A percentile compares a stretch with the other conserved stretches of the same genome.
Evolutionary conservation across 1,284 basidiomycete species (phyloP).

Genomic region (Cutaneotrichosporon sp.): DNA sequence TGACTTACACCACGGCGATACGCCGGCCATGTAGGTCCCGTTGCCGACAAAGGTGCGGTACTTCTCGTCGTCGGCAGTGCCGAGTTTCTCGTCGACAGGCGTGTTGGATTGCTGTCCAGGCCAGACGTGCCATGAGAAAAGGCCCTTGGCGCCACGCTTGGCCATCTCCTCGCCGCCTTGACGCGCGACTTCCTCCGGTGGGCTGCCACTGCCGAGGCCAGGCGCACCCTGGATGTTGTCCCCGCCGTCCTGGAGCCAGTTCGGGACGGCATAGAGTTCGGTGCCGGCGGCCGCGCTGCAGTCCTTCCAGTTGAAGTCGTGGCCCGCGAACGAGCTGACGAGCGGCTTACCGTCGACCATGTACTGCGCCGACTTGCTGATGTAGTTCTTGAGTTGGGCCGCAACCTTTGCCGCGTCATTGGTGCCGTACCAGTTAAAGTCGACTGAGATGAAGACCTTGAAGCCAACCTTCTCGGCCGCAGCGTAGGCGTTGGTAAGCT

Average conservation of each 20-base stretch:
- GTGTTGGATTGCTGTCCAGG: constrained; percentile 43
- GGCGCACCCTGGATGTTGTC: constrained; percentile 9
- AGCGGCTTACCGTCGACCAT: constrained; percentile 45
- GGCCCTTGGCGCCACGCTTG: constrained; percentile 31
- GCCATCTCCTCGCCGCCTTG: constrained; percentile 1
- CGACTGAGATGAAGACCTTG: constrained; percentile 50
- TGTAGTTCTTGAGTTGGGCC: constrained; percentile 36
- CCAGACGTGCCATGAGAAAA: constrained; percentile 53
- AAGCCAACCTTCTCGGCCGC: constrained; percentile 42
- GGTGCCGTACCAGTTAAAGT: constrained; percentile 51
- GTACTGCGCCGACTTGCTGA: constrained; percentile 35
- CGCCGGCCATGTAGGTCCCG: constrained; percentile 51
- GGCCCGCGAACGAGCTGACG: constrained; percentile 50
- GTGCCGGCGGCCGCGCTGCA: constrained; percentile 32
- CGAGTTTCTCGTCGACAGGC: constrained; percentile 37
- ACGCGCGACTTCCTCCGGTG: not conserved
- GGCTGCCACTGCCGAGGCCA: not conserved
- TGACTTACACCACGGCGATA: constrained; percentile 50
- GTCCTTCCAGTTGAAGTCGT: constrained; percentile 45
- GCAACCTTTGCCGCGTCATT: constrained; percentile 21
- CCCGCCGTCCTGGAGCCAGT: constrained; percentile 31
- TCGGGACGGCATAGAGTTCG: constrained; percentile 46
- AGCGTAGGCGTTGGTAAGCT: constrained; percentile 47
- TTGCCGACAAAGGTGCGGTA: constrained; percentile 34
- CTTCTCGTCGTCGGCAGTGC: constrained; percentile 33